These are phyloP conservation scores for Podaxis sp. DNA, from an alignment of 768 basidiomycete genomes.

Conservation along the genomic window DNA sequence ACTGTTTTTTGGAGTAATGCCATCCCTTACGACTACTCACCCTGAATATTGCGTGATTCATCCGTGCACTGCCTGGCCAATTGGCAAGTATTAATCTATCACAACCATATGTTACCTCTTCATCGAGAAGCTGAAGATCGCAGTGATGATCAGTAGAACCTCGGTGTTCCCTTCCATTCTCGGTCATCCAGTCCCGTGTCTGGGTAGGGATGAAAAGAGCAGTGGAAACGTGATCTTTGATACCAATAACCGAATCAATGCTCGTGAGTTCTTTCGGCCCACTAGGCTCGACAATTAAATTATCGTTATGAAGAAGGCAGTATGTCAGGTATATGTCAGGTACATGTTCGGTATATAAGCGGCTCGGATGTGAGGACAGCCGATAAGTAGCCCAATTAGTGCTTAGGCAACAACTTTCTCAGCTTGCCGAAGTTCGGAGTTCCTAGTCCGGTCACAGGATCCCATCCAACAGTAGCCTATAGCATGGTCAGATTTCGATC, in stretches of 20 bases:
- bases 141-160: neutral
- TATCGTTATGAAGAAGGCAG: neutral
- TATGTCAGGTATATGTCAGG: neutral
- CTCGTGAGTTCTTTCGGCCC: neutral
- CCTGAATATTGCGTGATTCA: neutral
- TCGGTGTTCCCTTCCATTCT: neutral
- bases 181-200: neutral
- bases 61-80: neutral
- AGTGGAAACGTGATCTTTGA: neutral
- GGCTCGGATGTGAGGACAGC: neutral
- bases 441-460: conserved; percentile 63
- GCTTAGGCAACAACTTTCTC: conserved; percentile 28
- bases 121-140: neutral
- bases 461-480: conserved; percentile 49
- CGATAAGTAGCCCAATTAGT: neutral
- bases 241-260: neutral
- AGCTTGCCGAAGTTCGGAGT: conserved; percentile 59
- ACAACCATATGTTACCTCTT: neutral
- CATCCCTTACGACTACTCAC: neutral
- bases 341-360: neutral
- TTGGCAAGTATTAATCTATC: neutral
- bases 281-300: neutral
- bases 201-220: neutral
- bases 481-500: neutral
- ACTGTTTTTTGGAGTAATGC: no score